Evolutionary conservation across 768 basidiomycete genomes (phyloP).

Genomic region (Rhodotorula diobovata): DNA sequence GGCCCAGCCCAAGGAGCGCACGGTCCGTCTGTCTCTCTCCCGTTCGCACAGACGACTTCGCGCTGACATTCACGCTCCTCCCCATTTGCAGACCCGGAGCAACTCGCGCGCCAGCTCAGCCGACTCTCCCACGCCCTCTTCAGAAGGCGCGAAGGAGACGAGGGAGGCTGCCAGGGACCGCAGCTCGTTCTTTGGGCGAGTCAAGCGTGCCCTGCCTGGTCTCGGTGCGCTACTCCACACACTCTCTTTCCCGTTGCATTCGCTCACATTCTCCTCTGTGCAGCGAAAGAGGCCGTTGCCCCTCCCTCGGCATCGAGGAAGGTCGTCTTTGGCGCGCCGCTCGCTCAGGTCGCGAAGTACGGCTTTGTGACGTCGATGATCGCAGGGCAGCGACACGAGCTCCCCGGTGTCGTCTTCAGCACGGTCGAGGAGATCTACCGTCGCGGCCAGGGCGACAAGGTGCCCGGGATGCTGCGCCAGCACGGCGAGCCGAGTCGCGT

Average conservation of each 20-base stretch:
- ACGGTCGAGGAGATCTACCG: constrained; percentile 53
- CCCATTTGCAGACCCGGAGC: not conserved
- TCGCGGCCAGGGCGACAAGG: constrained; percentile 51
- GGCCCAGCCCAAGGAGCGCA: constrained; percentile 15
- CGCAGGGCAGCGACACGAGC: constrained; percentile 35
- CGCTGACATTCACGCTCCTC: not conserved
- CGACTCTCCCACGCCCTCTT: constrained; percentile 7
- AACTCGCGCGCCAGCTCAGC: constrained; percentile 28
- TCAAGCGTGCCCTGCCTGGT: constrained; percentile 15
- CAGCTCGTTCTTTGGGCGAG: constrained; percentile 17
- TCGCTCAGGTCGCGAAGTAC: constrained; percentile 26
- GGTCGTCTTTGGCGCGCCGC: constrained; percentile 29
- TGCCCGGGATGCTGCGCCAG: constrained; percentile 52
- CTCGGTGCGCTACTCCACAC: not conserved
- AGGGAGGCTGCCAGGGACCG: not conserved
- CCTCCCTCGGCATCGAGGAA: constrained; percentile 6
- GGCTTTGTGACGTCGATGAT: constrained; percentile 36
- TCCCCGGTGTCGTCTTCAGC: constrained; percentile 38
- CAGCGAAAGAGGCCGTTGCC: constrained; percentile 14
- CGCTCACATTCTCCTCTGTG: not conserved
- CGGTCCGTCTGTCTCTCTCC: no score
- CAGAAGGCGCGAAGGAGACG: not conserved
- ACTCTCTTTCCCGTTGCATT: not conserved
- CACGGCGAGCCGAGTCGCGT: constrained; percentile 52
- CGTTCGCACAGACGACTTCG: not conserved